These are phyloP conservation scores for Copromyces sp. DNA, from an alignment of 495 filamentous ascomycete genomes.

Conservation along the genomic window DNA sequence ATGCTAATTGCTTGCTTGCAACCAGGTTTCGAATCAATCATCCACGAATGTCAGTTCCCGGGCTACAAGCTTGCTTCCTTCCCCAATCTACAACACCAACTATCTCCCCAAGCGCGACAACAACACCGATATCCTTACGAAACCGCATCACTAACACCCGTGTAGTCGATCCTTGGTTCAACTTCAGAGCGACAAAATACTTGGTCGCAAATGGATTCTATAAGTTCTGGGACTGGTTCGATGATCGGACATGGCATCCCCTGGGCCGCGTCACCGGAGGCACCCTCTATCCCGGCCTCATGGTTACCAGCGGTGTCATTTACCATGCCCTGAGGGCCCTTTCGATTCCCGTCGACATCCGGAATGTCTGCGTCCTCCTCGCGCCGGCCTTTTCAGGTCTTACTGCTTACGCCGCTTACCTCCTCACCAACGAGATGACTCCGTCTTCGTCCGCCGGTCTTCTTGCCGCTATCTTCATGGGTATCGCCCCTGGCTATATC, in stretches of 20 bases:
- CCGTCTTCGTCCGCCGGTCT: slow-evolving; percentile 86
- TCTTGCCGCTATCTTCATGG: slow-evolving; percentile 92
- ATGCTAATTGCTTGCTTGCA: slow-evolving; percentile 25
- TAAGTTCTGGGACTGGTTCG: slow-evolving; percentile 99
- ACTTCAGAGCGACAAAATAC: slow-evolving; percentile 97
- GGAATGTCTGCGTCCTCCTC: slow-evolving; percentile 95
- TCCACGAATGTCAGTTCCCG: slow-evolving; percentile 83
- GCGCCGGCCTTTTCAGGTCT: slow-evolving; percentile 93
- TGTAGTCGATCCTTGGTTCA: slow-evolving; percentile 99
- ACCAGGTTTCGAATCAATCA: slow-evolving; percentile 95
- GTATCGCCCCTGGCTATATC: slow-evolving; percentile 95
- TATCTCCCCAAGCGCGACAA: background rate
- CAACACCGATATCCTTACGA: background rate
- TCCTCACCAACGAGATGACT: slow-evolving; percentile 94
- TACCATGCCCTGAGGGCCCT: slow-evolving; percentile 90
- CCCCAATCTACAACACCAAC: background rate
- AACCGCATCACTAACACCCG: slow-evolving; percentile 16
- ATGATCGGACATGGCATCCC: slow-evolving; percentile 99
- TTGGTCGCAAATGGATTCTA: slow-evolving; percentile 94
- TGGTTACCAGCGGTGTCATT: slow-evolving; percentile 97
- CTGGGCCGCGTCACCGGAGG: slow-evolving; percentile 97
- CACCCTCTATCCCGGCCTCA: slow-evolving; percentile 94
- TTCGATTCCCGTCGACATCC: slow-evolving; percentile 92
- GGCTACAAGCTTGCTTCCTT: background rate
- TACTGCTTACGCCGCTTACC: slow-evolving; percentile 87